A percentile compares a stretch with the other conserved stretches of the same genome.
Conservation (phyloP, 805 yeast genomes). For the Pichia insulana region DNA sequence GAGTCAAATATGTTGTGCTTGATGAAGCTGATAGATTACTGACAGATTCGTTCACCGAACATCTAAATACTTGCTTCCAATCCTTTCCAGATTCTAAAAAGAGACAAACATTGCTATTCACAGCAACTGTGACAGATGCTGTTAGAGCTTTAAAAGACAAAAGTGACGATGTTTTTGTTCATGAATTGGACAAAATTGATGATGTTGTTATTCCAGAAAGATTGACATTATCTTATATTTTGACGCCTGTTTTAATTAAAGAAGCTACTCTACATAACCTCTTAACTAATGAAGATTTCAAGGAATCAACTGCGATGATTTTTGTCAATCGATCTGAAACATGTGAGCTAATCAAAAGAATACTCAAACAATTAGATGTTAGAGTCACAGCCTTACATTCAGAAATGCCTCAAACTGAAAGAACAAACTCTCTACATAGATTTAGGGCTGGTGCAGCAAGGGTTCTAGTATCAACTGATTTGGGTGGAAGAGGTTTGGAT, state of each 20-base stretch:
- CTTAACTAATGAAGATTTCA: slow-evolving; percentile 52
- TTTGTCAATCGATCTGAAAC: slow-evolving; percentile 88
- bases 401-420: slow-evolving; percentile 86
- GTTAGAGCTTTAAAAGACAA: slow-evolving; percentile 71
- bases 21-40: slow-evolving; percentile 95
- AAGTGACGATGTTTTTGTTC: slow-evolving; percentile 53
- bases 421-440: slow-evolving; percentile 85
- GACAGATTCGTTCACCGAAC: slow-evolving; percentile 75
- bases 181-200: slow-evolving; percentile 68
- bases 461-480: slow-evolving; percentile 88
- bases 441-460: slow-evolving; percentile 93
- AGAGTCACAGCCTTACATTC: slow-evolving; percentile 89
- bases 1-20: slow-evolving; percentile 73
- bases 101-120: slow-evolving; percentile 84
- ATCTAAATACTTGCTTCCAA: slow-evolving; percentile 62
- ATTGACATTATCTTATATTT: slow-evolving; percentile 53
- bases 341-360: slow-evolving; percentile 79
- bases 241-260: slow-evolving; percentile 81
- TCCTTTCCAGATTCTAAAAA: slow-evolving; percentile 61
- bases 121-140: slow-evolving; percentile 93
- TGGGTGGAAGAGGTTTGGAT: slow-evolving; percentile 85
- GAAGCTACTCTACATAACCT: slow-evolving; percentile 77
- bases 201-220: slow-evolving; percentile 75
- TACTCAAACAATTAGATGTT: slow-evolving; percentile 62
- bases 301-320: slow-evolving; percentile 65